phyloP scores from a whole-genome alignment of 1,284 basidiomycete genomes.

The Garcileccinum viscosum region DNA sequence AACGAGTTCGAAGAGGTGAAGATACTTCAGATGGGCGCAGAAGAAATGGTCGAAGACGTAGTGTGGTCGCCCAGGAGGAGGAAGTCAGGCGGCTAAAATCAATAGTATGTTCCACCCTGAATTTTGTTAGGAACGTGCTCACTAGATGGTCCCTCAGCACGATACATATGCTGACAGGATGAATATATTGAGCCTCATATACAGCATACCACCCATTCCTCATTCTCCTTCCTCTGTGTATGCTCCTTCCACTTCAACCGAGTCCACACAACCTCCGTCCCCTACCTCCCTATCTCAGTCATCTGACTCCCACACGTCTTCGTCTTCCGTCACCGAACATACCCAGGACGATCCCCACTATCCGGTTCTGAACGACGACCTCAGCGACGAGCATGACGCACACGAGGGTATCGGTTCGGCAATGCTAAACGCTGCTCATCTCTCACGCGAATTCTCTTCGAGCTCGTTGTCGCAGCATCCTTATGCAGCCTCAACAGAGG shows the following conservation, averaged over 20 bases:
- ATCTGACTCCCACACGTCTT: constrained; percentile 51
- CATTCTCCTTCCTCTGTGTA: constrained; percentile 65
- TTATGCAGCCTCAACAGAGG: constrained; percentile 50
- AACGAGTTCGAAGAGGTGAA: constrained; percentile 80
- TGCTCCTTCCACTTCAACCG: constrained; percentile 54
- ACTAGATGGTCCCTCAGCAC: constrained; percentile 55
- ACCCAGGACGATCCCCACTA: constrained; percentile 42
- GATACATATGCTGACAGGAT: constrained; percentile 88
- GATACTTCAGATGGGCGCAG: constrained; percentile 70
- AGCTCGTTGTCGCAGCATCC: constrained; percentile 41
- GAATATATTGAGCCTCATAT: constrained; percentile 86
- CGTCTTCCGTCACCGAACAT: constrained; percentile 44
- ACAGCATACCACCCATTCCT: constrained; percentile 77
- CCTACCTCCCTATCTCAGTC: constrained; percentile 60
- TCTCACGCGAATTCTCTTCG: constrained; percentile 42
- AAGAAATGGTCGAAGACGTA: constrained; percentile 67
- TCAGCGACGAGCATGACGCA: constrained; percentile 45
- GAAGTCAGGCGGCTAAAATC: constrained; percentile 80
- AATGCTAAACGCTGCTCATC: constrained; percentile 53
- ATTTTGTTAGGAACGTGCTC: constrained; percentile 16
- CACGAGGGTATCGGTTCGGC: constrained; percentile 54
- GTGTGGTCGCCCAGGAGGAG: constrained; percentile 84
- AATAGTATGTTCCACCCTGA: constrained; percentile 63
- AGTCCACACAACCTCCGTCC: constrained; percentile 57
- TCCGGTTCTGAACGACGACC: constrained; percentile 33